Base-by-base conservation (phyloP, 2,329 filamentous ascomycete species). In the Fusarium cyanostomum region DNA sequence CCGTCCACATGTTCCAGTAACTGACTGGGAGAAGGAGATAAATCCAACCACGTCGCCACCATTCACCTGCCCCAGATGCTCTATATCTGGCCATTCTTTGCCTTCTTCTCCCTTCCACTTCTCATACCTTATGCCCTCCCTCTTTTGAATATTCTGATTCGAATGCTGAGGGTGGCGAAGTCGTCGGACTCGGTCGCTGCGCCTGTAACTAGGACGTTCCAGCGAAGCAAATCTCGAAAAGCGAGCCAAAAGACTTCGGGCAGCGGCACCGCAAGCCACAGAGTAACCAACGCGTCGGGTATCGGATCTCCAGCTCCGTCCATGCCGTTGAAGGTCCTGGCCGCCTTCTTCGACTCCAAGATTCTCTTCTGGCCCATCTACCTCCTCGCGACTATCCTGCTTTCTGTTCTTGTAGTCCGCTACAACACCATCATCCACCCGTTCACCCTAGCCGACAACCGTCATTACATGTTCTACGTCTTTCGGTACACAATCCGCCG, bases 401-500 rank as follows among this genome's bases (percentile, higher is more conserved):
- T 77, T 8, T 81, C 82, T 0, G 41, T 79, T 3, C 66, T 73
- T 11, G 74, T 87, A 16, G 87, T 97, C 21, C 85, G 86, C 62
- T 90, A 86, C 82, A 98, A 97, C 82, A 99, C 95, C 30, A 90
- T 97, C 62, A 86, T 98, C 38, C 95, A 99, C 72, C 94, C 95
- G 0, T 99, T 98, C 74, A 97, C 94, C 0, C 84, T 98, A 1
- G 95, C 95, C 30, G 95, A 99, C 76, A 99, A 99, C 76, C 84
- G 95, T 3, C 95, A 99, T 75, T 99, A 97, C 79, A 90, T 96
- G 75, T 99, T 99, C 77, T 99, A 99, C 78, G 82, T 96, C 59
- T 99, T 99, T 81, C 89, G 93, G 2, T 87, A 93, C 71, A 89
- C 90, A 7, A 89, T 98, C 33, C 84, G 90, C 3, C 83, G 83